Evolutionary conservation across 106 monocot genomes (phyloP), one percentile per base, ranked within the genome.

Genomic region (Chionographis japonica): DNA sequence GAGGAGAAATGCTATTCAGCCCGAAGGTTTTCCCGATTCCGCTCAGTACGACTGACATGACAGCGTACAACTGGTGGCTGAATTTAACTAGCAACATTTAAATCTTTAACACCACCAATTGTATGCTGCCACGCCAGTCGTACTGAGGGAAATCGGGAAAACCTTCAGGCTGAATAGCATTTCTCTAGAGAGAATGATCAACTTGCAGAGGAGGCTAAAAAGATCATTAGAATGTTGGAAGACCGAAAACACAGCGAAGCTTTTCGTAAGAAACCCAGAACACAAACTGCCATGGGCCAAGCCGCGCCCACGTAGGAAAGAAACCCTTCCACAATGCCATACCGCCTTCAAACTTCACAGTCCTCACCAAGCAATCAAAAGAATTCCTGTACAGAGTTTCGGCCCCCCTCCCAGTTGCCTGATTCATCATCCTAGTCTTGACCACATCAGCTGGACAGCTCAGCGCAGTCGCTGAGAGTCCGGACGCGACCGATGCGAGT

Each of bases 371-470:
- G 56, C 95, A 95, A 75, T 91, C 91, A 46, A 52, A 78, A 70
- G 95, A 95, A 67, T 69, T 77, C 67, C 39, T 78, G 70, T 90
- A 94, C 17, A 77, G 0, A 51, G 2, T 49, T 11, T 61, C 16
- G 0, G 37, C 41, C 11, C 62, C 74, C 56, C 63, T 72, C 14
- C 65, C 58, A 19, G 66, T 35, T 68, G 54, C 80, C 62, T 88
- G 86, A 68, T 75, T 92, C 93, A 94, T 94, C 84, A 90, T 94
- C 68, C 93, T 79, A 14, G 93, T 94, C 75, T 94, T 94, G 13
- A 90, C 60, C 19, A 89, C 86, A 62, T 94, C 93, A 42, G 93
- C 89, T n/a, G 95, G 95, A 66, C 88, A 95, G 69, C 95, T 95
- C 13, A 95, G 64, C 51, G 75, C 69, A 50, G 88, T 84, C 56